Conservation (phyloP, 108 stramenopile species). For the Parietichytrium sp. region DNA sequence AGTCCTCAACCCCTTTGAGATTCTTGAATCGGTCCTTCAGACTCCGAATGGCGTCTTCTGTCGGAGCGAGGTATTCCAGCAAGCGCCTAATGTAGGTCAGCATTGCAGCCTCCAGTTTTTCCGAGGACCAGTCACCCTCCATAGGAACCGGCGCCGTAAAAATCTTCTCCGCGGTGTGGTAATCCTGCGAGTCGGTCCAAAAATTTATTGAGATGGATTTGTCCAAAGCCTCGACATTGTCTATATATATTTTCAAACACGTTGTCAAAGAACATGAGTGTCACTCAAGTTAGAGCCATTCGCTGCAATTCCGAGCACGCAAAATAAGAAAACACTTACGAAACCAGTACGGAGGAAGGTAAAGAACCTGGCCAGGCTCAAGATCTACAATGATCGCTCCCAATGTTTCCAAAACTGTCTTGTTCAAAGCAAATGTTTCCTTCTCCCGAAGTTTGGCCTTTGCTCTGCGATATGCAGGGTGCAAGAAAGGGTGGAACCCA, state of each 20-base stretch:
- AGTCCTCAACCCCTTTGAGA: neutral
- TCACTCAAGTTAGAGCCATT: too few species aligned
- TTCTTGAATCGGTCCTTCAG: neutral
- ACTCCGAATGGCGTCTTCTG: neutral
- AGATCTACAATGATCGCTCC: neutral
- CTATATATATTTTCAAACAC: too few species aligned
- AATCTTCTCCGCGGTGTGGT: neutral
- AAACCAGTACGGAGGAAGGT: neutral
- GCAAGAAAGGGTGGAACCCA: neutral
- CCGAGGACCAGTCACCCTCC: neutral
- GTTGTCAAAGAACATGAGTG: too few species aligned
- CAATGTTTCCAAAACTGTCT: neutral
- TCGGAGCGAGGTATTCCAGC: neutral
- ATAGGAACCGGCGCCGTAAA: neutral
- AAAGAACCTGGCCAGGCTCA: neutral
- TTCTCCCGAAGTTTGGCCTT: neutral
- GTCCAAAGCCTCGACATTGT: neutral
- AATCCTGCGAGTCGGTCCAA: conserved; percentile 15
- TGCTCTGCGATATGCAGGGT: neutral
- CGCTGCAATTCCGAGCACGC: too few species aligned
- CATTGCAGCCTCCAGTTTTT: neutral
- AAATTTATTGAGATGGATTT: conserved; percentile 8
- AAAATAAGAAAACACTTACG: too few species aligned
- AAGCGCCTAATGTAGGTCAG: neutral
- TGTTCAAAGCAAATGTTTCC: neutral